These are phyloP conservation scores for Mariannaea sp. DNA, from an alignment of 2,329 filamentous ascomycete genomes.

Conservation along the genomic window DNA sequence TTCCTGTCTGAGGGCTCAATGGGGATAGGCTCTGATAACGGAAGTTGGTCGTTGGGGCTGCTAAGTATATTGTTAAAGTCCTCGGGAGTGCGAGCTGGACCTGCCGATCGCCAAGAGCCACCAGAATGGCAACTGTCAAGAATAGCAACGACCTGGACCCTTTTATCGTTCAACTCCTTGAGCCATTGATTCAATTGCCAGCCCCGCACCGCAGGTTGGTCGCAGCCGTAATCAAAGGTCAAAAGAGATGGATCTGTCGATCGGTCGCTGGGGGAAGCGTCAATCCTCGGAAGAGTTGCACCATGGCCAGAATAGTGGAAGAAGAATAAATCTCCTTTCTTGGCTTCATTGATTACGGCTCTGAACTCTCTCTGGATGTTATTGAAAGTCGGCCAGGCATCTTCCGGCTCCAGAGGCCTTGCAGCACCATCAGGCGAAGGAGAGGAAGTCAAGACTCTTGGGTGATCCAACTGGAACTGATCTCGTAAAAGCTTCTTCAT, in stretches of 20 bases:
- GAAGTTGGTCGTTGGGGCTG: not conserved
- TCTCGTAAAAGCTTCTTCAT: not conserved
- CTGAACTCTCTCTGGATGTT: constrained; percentile 15
- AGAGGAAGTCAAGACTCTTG: constrained; percentile 7
- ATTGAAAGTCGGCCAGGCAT: not conserved
- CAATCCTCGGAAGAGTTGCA: not conserved
- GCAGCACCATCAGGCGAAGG: not conserved
- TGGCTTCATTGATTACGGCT: not conserved
- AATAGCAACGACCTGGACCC: constrained; percentile 9
- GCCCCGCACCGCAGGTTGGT: constrained; percentile 11
- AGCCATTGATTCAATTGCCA: constrained; percentile 18
- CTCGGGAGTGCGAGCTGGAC: not conserved
- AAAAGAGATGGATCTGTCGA: constrained; percentile 12
- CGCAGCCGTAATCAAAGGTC: constrained; percentile 8
- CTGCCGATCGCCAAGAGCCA: constrained; percentile 8
- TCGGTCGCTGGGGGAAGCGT: not conserved
- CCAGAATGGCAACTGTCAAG: constrained; percentile 20
- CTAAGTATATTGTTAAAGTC: not conserved
- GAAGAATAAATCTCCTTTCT: constrained; percentile 15
- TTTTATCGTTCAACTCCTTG: constrained; percentile 7
- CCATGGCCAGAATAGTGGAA: constrained; percentile 21
- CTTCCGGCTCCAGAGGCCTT: not conserved
- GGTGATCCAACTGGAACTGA: not conserved
- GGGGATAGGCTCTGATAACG: not conserved
- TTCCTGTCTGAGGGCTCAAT: not conserved